Evolutionary conservation across 2,329 filamentous ascomycete species (phyloP).

Genomic region (Hymenoscyphus fructigenus): DNA sequence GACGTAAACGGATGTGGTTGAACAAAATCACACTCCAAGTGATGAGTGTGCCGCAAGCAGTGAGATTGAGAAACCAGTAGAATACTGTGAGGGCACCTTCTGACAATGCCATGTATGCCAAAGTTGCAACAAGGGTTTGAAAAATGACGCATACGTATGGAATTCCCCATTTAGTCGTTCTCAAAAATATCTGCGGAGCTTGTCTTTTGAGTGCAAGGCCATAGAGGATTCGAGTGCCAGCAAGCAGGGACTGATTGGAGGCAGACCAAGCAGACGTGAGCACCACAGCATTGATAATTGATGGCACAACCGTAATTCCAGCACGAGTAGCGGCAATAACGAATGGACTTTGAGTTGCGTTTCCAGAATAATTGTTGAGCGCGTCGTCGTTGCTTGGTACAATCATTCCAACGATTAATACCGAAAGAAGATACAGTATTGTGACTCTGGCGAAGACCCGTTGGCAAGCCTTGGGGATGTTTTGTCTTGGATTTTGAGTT

Average conservation of each 20-base stretch:
- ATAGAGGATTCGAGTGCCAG: constrained; percentile 59
- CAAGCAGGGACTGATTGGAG: constrained; percentile 63
- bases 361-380: constrained; percentile 47
- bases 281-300: constrained; percentile 75
- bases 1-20: constrained; percentile 57
- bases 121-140: constrained; percentile 56
- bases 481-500: constrained; percentile 50
- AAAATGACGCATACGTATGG: constrained; percentile 57
- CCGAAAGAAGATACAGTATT: constrained; percentile 52
- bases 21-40: constrained; percentile 61
- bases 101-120: constrained; percentile 66
- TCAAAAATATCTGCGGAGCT: constrained; percentile 52
- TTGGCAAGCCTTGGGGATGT: constrained; percentile 50
- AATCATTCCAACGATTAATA: constrained; percentile 51
- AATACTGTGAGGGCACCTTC: constrained; percentile 61
- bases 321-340: constrained; percentile 71
- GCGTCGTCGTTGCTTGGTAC: constrained; percentile 54
- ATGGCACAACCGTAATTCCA: constrained; percentile 65
- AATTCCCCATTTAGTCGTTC: constrained; percentile 55
- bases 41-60: constrained; percentile 60
- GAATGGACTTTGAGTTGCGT: constrained; percentile 56
- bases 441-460: constrained; percentile 55
- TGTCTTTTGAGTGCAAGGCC: constrained; percentile 54
- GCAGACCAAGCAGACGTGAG: constrained; percentile 70
- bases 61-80: constrained; percentile 63